These are phyloP conservation scores for Cystobasidium onofrii DNA, from an alignment of 768 basidiomycete genomes.

Conservation along the genomic window DNA sequence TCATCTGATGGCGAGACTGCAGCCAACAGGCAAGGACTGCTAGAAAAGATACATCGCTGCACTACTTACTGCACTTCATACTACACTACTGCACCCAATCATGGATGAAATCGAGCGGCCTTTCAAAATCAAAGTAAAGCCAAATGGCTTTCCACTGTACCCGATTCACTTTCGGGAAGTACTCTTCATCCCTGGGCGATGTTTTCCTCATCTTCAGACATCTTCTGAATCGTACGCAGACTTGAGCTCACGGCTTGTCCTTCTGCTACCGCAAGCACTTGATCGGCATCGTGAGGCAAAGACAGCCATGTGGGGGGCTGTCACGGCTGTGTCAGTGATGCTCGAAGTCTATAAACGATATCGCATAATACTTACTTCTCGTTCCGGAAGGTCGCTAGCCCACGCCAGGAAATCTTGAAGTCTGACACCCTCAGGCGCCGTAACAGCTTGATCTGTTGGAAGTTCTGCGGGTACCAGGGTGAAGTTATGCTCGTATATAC, in stretches of 20 bases:
- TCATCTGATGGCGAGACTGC: neutral
- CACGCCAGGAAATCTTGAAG: conserved; percentile 82
- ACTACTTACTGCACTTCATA: no score
- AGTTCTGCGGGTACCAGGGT: conserved; percentile 60
- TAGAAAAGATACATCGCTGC: conserved; percentile 32
- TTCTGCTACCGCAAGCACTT: conserved; percentile 81
- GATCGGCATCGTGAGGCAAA: conserved; percentile 82
- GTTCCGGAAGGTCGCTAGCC: conserved; percentile 80
- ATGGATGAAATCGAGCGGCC: no score
- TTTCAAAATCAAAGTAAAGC: no score
- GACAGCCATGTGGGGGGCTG: conserved; percentile 89
- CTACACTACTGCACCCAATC: no score
- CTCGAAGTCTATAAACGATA: neutral
- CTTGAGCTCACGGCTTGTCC: conserved; percentile 75
- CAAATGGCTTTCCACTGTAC: no score
- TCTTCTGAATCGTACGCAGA: conserved; percentile 82
- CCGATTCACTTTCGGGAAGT: no score
- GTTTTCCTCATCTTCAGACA: conserved; percentile 76
- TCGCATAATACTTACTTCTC: conserved; percentile 46
- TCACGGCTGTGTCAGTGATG: neutral
- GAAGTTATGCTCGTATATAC: conserved; percentile 89
- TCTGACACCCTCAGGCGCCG: conserved; percentile 83
- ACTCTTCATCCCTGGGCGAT: conserved; percentile 50
- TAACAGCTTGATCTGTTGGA: conserved; percentile 55
- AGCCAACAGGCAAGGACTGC: conserved; percentile 47